Evolutionary conservation across 495 filamentous ascomycete species (phyloP).

Genomic region (Symbiotaphrina buchneri): DNA sequence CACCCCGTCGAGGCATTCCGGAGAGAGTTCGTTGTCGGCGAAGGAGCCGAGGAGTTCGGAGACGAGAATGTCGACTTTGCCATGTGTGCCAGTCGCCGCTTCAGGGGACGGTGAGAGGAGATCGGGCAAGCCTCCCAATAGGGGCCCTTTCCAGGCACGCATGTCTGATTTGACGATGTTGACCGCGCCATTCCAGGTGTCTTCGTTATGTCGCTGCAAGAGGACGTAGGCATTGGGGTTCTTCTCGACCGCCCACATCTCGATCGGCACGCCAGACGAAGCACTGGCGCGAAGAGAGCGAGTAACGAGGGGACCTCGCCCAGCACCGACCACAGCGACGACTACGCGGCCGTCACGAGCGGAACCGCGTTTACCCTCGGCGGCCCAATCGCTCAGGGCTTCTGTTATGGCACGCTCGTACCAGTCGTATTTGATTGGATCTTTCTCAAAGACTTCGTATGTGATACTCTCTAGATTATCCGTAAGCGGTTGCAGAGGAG

Average conservation of each 20-base stretch:
- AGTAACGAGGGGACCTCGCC: slow-evolving; percentile 76
- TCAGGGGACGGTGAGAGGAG: neutral
- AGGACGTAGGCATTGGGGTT: slow-evolving; percentile 94
- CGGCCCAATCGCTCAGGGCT: slow-evolving; percentile 62
- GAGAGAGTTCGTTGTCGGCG: slow-evolving; percentile 22
- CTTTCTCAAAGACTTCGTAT: slow-evolving; percentile 97
- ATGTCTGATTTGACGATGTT: slow-evolving; percentile 90
- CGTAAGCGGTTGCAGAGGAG: slow-evolving; percentile 78
- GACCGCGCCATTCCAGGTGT: slow-evolving; percentile 50
- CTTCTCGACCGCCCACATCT: slow-evolving; percentile 88
- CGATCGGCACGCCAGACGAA: slow-evolving; percentile 50
- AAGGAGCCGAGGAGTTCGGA: slow-evolving; percentile 50
- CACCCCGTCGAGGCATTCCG: slow-evolving; percentile 69
- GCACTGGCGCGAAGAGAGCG: slow-evolving; percentile 61
- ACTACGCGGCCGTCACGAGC: slow-evolving; percentile 49
- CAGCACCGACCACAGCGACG: slow-evolving; percentile 81
- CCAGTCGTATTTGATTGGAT: slow-evolving; percentile 92
- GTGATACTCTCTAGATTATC: slow-evolving; percentile 95
- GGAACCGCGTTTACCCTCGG: slow-evolving; percentile 46
- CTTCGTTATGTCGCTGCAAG: slow-evolving; percentile 63
- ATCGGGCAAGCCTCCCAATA: slow-evolving; percentile 7
- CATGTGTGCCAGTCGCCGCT: slow-evolving; percentile 6
- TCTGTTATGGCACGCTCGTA: slow-evolving; percentile 70
- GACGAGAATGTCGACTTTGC: slow-evolving; percentile 74
- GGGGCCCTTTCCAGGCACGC: slow-evolving; percentile 75